These are phyloP conservation scores for Crucihimalaya himalaica DNA, from an alignment of 345 rosid genomes.

Conservation along the genomic window DNA sequence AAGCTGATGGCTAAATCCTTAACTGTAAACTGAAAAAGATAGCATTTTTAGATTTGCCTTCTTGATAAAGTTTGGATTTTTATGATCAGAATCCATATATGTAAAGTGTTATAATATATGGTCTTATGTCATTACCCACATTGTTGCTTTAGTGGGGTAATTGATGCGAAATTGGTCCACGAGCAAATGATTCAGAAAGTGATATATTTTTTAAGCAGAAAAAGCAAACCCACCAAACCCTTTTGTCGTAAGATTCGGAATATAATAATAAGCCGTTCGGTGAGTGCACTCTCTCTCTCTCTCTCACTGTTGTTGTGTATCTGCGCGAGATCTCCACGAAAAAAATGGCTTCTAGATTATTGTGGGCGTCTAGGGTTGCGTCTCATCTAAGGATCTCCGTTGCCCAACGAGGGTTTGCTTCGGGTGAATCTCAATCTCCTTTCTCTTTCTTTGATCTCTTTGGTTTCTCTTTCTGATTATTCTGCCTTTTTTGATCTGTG, in stretches of 20 bases:
- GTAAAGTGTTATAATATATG: conserved; percentile 13
- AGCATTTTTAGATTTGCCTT: background rate
- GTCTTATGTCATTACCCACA: conserved; percentile 15
- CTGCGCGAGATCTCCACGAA: conserved; percentile 30
- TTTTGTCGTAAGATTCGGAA: conserved; percentile 22
- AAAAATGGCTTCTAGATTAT: conserved; percentile 69
- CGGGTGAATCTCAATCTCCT: conserved; percentile 47
- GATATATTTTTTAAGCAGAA: conserved; percentile 1
- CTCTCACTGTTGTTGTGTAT: conserved; percentile 21
- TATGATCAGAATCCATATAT: background rate
- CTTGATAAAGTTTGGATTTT: conserved; percentile 30
- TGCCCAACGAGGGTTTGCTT: conserved; percentile 66
- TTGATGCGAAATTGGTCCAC: conserved; percentile 18
- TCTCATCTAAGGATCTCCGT: conserved; percentile 84
- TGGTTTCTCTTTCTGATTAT: background rate
- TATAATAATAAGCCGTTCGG: conserved; percentile 30
- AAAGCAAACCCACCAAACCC: conserved; percentile 41
- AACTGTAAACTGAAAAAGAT: background rate
- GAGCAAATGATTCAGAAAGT: conserved; percentile 26
- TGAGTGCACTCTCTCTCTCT: conserved; percentile 29
- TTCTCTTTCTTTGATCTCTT: background rate
- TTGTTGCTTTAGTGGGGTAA: conserved; percentile 21
- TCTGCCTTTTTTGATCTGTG: conserved; percentile 30
- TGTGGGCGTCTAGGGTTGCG: conserved; percentile 96
- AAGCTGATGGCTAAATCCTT: conserved; percentile 28